These are phyloP conservation scores for Ophidiomyces ophidiicola DNA, from an alignment of 2,329 filamentous ascomycete genomes.

Conservation along the genomic window DNA sequence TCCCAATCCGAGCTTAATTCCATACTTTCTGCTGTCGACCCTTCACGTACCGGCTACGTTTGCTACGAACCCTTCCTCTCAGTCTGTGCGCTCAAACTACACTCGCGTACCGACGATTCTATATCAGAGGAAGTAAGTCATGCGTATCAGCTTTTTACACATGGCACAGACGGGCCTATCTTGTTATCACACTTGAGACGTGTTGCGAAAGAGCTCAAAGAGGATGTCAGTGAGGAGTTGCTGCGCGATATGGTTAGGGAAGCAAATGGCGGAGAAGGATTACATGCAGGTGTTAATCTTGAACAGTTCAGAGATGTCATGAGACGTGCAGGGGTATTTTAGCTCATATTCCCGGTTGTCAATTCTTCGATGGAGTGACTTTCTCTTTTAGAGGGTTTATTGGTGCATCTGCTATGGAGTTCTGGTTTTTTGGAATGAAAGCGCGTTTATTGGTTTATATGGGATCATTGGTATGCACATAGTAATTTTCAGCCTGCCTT, in stretches of 20 bases:
- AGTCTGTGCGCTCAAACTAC: slow-evolving; percentile 76
- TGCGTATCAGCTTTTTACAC: slow-evolving; percentile 71
- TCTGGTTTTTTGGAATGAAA: background rate
- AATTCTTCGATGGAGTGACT: too few relatives aligned
- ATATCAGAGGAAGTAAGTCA: slow-evolving; percentile 61
- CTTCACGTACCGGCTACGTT: slow-evolving; percentile 64
- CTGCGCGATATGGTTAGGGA: slow-evolving; percentile 90
- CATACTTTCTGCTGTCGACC: slow-evolving; percentile 71
- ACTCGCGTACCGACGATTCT: slow-evolving; percentile 42
- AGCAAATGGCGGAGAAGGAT: slow-evolving; percentile 69
- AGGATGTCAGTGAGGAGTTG: slow-evolving; percentile 70
- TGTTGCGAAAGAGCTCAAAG: slow-evolving; percentile 69
- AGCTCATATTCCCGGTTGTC: too few relatives aligned
- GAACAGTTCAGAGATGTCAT: slow-evolving; percentile 81
- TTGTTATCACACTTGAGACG: slow-evolving; percentile 65
- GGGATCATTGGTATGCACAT: background rate
- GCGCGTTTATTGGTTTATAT: background rate
- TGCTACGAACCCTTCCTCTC: slow-evolving; percentile 72
- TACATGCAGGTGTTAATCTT: slow-evolving; percentile 56
- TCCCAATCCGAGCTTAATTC: slow-evolving; percentile 56
- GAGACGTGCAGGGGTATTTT: slow-evolving; percentile 71
- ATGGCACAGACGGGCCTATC: slow-evolving; percentile 50
- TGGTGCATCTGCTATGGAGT: background rate
- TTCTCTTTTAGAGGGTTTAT: too few relatives aligned
- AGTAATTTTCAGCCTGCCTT: too few relatives aligned